A percentile compares a stretch with the other conserved stretches of the same genome.
These are phyloP conservation scores for Arachis monticola DNA, from an alignment of 331 rosid species.

Conservation along the genomic window DNA sequence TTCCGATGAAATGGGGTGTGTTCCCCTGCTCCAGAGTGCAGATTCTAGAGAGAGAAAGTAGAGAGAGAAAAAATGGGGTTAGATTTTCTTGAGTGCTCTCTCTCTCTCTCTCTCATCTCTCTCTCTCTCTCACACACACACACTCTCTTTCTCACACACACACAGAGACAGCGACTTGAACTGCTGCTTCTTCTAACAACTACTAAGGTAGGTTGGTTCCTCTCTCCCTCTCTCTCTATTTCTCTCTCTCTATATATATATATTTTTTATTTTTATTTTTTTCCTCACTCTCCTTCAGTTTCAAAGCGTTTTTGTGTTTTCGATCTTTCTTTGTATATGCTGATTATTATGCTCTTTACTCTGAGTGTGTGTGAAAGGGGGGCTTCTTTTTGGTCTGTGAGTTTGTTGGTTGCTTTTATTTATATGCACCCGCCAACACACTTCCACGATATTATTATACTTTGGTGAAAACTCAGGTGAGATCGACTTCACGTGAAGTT, in stretches of 20 bases:
- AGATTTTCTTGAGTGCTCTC: slow-evolving; percentile 49
- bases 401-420: slow-evolving; percentile 60
- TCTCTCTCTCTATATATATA: slow-evolving; percentile 6
- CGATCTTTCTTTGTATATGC: slow-evolving; percentile 42
- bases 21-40: not conserved
- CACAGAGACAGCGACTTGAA: slow-evolving; percentile 31
- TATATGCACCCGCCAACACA: slow-evolving; percentile 75
- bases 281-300: slow-evolving; percentile 57
- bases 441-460: not conserved
- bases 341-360: too few relatives aligned
- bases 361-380: slow-evolving; percentile 14
- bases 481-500: too few relatives aligned
- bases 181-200: slow-evolving; percentile 25
- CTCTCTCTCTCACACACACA: slow-evolving; percentile 23
- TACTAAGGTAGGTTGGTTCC: slow-evolving; percentile 15
- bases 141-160: slow-evolving; percentile 10
- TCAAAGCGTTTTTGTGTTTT: slow-evolving; percentile 52
- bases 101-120: slow-evolving; percentile 35
- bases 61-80: slow-evolving; percentile 50
- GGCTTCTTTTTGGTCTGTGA: slow-evolving; percentile 51
- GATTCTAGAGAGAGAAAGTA: slow-evolving; percentile 38
- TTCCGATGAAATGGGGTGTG: slow-evolving; percentile 67
- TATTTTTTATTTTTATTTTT: slow-evolving; percentile 30
- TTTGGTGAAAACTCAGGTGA: too few relatives aligned
- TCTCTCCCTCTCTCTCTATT: not conserved